Conservation (phyloP, 2,329 filamentous ascomycete species). For the Venturia carpophila region DNA sequence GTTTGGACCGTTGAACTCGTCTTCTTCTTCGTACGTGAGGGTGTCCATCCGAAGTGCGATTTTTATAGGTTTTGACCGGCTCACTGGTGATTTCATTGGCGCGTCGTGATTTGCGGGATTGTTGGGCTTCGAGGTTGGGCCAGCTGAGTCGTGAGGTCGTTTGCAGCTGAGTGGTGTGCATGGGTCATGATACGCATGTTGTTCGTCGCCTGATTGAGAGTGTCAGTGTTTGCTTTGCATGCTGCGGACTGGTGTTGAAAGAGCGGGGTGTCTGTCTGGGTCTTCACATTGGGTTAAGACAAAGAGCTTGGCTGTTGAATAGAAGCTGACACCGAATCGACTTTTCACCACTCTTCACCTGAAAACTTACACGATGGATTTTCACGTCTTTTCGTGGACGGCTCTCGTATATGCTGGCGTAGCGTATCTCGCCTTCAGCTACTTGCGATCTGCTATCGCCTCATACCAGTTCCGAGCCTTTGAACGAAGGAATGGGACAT, state of each 20-base stretch:
- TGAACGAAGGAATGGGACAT: conserved; percentile 37
- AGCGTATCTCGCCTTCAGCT: background rate
- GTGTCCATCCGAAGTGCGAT: too few species aligned
- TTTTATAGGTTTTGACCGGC: background rate
- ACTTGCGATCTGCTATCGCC: background rate
- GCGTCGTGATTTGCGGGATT: background rate
- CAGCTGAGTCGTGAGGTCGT: background rate
- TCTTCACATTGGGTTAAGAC: background rate
- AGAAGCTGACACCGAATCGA: background rate
- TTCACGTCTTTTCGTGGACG: background rate
- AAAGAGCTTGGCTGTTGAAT: background rate
- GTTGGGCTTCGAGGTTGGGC: background rate
- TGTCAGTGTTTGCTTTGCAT: background rate
- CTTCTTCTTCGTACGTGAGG: too few species aligned
- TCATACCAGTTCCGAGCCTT: conserved; percentile 14
- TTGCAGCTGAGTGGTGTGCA: background rate
- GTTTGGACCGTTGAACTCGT: too few species aligned
- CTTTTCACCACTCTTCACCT: background rate
- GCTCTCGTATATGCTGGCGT: background rate
- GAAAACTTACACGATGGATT: background rate
- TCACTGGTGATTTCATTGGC: background rate
- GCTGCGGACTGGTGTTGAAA: background rate
- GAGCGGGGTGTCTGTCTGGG: background rate
- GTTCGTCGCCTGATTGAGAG: background rate
- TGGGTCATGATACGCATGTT: background rate